Evolutionary conservation across 2,329 filamentous ascomycete genomes (phyloP).

Genomic region (Calcarisporium arbuscula): DNA sequence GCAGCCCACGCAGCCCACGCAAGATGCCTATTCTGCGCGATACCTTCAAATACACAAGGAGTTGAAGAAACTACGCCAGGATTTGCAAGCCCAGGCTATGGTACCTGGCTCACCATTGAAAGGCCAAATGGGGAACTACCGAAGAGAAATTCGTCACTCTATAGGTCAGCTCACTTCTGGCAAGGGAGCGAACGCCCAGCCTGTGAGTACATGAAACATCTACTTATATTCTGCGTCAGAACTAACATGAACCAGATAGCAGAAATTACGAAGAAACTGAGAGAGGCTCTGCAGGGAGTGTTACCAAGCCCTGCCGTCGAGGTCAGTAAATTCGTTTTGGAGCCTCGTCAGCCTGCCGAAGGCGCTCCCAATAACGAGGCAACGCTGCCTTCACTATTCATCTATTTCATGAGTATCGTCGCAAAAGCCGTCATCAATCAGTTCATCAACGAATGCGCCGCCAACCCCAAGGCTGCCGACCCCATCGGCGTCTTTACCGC

Average conservation of each 20-base stretch:
- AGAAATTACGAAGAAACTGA: conserved; percentile 37
- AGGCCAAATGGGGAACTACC: conserved; percentile 61
- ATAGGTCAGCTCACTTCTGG: conserved; percentile 68
- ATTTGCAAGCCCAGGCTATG: conserved; percentile 51
- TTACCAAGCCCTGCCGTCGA: conserved; percentile 49
- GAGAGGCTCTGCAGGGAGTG: conserved; percentile 44
- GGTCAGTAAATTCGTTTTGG: conserved; percentile 46
- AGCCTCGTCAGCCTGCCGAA: conserved; percentile 38
- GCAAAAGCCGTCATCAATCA: conserved; percentile 67
- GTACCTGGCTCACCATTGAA: conserved; percentile 45
- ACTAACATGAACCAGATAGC: conserved; percentile 22
- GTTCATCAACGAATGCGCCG: conserved; percentile 59
- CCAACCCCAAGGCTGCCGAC: conserved; percentile 61
- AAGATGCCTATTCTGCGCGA: conserved; percentile 27
- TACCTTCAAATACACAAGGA: conserved; percentile 58
- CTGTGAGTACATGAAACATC: conserved; percentile 29
- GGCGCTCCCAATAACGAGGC: conserved; percentile 45
- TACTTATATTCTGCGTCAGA: background rate
- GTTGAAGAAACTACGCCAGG: conserved; percentile 61
- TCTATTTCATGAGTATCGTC: conserved; percentile 73
- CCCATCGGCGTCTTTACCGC: conserved; percentile 73
- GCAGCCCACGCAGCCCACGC: conserved; percentile 2
- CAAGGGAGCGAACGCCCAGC: conserved; percentile 50
- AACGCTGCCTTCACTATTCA: conserved; percentile 55
- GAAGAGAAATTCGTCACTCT: conserved; percentile 63